Conservation (phyloP, 371 early-diverging fungal species). For the Rhizoclosmatium hyalinum region DNA sequence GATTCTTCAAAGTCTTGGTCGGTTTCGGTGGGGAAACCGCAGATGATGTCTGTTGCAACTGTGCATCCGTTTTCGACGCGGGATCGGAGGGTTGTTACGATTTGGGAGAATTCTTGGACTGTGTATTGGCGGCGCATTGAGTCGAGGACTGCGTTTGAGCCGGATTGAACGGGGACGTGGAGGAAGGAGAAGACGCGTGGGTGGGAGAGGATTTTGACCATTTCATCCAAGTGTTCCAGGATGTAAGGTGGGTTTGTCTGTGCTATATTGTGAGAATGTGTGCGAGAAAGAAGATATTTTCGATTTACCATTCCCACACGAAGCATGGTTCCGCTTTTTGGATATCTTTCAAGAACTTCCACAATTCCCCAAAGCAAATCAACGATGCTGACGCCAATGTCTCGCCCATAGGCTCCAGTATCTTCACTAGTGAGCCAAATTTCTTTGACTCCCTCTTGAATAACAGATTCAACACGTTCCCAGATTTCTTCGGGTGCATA, state of each 20-base stretch:
- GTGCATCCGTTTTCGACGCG: constrained; percentile 38
- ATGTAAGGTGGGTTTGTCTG: constrained; percentile 67
- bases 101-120: constrained; percentile 47
- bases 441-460: constrained; percentile 59
- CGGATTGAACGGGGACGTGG: constrained; percentile 63
- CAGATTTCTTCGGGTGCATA: constrained; percentile 55
- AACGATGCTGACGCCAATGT: constrained; percentile 53
- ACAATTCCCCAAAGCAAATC: constrained; percentile 53
- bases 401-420: constrained; percentile 60
- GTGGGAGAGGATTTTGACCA: constrained; percentile 52
- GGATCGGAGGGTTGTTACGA: constrained; percentile 41
- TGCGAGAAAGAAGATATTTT: background rate
- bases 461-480: constrained; percentile 46
- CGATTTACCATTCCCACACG: constrained; percentile 54
- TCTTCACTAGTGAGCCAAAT: constrained; percentile 67
- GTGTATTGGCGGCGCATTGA: constrained; percentile 60
- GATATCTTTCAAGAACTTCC: constrained; percentile 43
- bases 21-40: constrained; percentile 61
- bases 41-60: constrained; percentile 60
- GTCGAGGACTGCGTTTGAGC: constrained; percentile 48
- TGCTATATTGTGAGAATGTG: background rate
- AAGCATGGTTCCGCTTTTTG: constrained; percentile 47
- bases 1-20: constrained; percentile 56
- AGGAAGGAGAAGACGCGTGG: constrained; percentile 58
- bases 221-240: constrained; percentile 55